Evolutionary conservation across 352 stramenopile genomes (phyloP).

Genomic region (Thraustotheca clavata): DNA sequence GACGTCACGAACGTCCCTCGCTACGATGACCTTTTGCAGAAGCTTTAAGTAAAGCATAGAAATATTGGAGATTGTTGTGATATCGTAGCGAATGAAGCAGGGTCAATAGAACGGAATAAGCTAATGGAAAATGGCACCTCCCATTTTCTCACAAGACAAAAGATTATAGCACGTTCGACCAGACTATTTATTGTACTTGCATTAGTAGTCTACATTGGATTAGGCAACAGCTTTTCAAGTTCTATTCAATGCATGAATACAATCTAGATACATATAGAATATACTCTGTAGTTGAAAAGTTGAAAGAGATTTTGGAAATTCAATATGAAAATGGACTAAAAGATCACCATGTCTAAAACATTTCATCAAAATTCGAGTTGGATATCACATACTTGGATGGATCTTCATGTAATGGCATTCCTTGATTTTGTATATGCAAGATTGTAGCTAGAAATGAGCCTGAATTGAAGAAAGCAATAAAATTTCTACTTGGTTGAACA

Average conservation of each 20-base stretch:
- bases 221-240: not conserved
- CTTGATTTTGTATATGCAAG: not conserved
- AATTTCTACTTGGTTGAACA: not conserved
- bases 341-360: not conserved
- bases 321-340: not conserved
- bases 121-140: no score
- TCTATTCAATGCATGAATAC: not conserved
- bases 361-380: not conserved
- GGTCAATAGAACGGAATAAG: not conserved
- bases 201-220: no score
- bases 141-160: no score
- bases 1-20: conserved; percentile 61
- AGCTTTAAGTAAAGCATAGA: conserved; percentile 47
- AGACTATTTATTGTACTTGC: no score
- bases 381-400: not conserved
- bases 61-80: conserved; percentile 6
- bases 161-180: no score
- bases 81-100: no score
- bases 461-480: no score
- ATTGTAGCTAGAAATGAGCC: not conserved
- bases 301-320: not conserved
- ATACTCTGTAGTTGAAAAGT: not conserved
- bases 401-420: not conserved
- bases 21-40: conserved; percentile 57
- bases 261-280: not conserved